Conservation (phyloP, 2,329 filamentous ascomycete genomes). For the Leptographium lundbergii region DNA sequence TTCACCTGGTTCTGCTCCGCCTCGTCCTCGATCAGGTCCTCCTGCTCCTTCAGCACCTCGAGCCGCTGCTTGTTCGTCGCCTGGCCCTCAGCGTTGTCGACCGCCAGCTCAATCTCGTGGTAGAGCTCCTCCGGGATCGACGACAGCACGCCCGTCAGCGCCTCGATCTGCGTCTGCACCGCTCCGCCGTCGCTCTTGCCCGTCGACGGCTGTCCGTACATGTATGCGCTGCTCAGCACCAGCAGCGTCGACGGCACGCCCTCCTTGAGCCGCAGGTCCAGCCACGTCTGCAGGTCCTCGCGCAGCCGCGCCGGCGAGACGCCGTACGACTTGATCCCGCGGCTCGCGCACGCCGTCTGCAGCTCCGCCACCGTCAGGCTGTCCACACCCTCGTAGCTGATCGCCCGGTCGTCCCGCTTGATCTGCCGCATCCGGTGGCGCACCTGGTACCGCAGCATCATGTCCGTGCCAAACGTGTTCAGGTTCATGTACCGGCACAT, state of each 20-base stretch:
- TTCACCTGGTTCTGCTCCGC: conserved; percentile 81
- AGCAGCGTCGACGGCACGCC: conserved; percentile 93
- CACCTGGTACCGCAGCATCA: conserved; percentile 94
- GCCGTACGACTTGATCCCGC: conserved; percentile 84
- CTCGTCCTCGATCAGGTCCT: conserved; percentile 95
- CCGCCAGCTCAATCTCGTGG: conserved; percentile 98
- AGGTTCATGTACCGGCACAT: conserved; percentile 99
- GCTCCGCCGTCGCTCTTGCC: conserved; percentile 49
- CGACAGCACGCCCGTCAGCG: conserved; percentile 80
- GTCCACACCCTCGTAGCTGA: conserved; percentile 86
- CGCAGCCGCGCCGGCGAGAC: conserved; percentile 79
- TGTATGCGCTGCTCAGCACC: conserved; percentile 93
- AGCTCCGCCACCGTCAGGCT: conserved; percentile 87
- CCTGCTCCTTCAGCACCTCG: conserved; percentile 95
- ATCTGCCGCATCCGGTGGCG: conserved; percentile 98
- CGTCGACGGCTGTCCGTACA: conserved; percentile 58
- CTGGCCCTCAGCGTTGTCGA: conserved; percentile 90
- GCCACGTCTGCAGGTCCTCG: conserved; percentile 84
- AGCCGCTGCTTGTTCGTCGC: conserved; percentile 98
- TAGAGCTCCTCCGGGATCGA: conserved; percentile 96
- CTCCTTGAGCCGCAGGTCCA: conserved; percentile 84
- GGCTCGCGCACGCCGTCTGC: conserved; percentile 81
- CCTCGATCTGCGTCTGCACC: conserved; percentile 81
- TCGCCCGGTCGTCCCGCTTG: conserved; percentile 93
- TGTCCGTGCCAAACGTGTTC: conserved; percentile 92